These are phyloP conservation scores for Saccharomycopsis oosterbeekiorum DNA, from an alignment of 805 yeast genomes.

Conservation along the genomic window DNA sequence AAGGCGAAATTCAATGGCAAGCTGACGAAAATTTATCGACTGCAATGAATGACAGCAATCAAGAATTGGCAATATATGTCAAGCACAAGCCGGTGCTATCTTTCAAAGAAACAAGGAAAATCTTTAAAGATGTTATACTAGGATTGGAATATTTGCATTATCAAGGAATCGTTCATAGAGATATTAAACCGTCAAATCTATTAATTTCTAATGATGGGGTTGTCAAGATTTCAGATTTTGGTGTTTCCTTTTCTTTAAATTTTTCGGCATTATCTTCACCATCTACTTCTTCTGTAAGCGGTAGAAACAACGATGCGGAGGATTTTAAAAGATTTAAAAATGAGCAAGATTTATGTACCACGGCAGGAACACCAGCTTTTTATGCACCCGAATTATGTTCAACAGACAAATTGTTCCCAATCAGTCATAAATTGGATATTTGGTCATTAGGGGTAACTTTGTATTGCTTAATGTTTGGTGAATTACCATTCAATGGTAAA, in stretches of 20 bases:
- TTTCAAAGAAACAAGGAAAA: constrained; percentile 55
- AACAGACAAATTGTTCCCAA: constrained; percentile 34
- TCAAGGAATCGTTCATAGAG: constrained; percentile 89
- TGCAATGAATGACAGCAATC: constrained; percentile 19
- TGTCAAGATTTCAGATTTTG: constrained; percentile 94
- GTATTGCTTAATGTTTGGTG: constrained; percentile 79
- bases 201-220: constrained; percentile 57
- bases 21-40: constrained; percentile 21
- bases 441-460: constrained; percentile 96
- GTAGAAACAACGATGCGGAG: background rate
- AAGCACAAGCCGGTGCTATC: constrained; percentile 51
- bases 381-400: constrained; percentile 89
- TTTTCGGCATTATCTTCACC: constrained; percentile 29
- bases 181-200: constrained; percentile 90
- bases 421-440: constrained; percentile 82
- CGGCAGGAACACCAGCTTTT: constrained; percentile 97
- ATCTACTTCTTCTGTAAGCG: background rate
- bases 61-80: background rate
- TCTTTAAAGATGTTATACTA: constrained; percentile 71
- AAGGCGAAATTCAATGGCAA: constrained; percentile 89
- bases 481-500: constrained; percentile 80
- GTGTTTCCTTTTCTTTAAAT: constrained; percentile 70
- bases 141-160: constrained; percentile 87
- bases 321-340: background rate
- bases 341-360: constrained; percentile 82